Evolutionary conservation across 2,329 filamentous ascomycete genomes (phyloP), one percentile per base, ranked within the genome.

Genomic region (Coniochaeta pulveracea): DNA sequence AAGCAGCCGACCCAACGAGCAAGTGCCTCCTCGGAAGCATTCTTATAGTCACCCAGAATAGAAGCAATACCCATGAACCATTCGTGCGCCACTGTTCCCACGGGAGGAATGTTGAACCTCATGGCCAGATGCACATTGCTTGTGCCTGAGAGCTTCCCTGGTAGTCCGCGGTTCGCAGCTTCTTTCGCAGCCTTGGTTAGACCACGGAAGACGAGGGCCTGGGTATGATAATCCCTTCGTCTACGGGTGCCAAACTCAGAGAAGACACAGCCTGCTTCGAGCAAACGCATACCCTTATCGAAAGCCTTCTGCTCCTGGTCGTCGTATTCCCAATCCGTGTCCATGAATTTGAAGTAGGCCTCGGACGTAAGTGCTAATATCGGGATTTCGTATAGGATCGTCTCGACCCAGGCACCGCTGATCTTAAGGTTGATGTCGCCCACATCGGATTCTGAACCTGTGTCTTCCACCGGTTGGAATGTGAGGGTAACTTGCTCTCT

Each of bases 61-160:
- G 91, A 88, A 1, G 91, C 91, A 41, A 93, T 89, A 26, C 85
- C 88, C 91, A 98, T 98, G 64, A 95, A 96, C 91, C 91, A 98
- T 60, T 98, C 91, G 51, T 98, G 91, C 1, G 91, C 91, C 2
- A 76, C 72, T 0, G 91, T 98, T 5, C 91, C 91, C 10, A 96
- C 73, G 0, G 91, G 86, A 4, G 76, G 63, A 28, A 95, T 75
- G 27, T 76, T 77, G 57, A 93, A 89, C 48, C 85, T 81, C 85
- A 93, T 94, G 9, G 91, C 91, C 43, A 98, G 76, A 54, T 96
- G 89, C 4, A 98, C 91, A 50, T 98, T 98, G 56, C 88, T 96
- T 1, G 89, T 94, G 9, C 91, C 91, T 0, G 80, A 74, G 29
- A 96, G 67, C 51, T 77, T 80, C 8, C 89, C 88, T 2, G 68